Percentiles rank a stretch among this genome's conserved stretches.
These are phyloP conservation scores for Combretum micranthum DNA, from an alignment of 345 rosid species.

Conservation along the genomic window DNA sequence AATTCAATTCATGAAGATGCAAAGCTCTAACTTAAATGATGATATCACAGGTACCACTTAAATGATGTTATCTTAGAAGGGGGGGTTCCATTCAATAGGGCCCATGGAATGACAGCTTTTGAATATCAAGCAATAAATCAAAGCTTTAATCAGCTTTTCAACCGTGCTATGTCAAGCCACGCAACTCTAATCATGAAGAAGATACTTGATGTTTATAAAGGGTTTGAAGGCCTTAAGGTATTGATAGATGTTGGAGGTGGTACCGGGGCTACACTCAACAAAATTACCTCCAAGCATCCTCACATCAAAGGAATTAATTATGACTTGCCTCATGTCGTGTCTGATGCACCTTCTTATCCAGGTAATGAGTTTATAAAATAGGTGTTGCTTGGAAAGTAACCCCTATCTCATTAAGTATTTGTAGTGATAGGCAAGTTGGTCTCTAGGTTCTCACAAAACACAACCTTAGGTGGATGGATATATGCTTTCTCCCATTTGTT, in stretches of 20 bases:
- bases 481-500: too few species aligned
- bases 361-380: constrained; percentile 4
- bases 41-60: constrained; percentile 14
- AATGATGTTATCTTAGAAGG: constrained; percentile 26
- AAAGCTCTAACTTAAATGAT: too few species aligned
- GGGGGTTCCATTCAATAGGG: constrained; percentile 19
- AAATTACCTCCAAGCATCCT: constrained; percentile 16
- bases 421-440: too few species aligned
- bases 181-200: constrained; percentile 14
- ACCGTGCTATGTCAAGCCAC: constrained; percentile 16
- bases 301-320: constrained; percentile 21
- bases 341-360: constrained; percentile 18
- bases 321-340: constrained; percentile 24
- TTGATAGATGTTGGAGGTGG: constrained; percentile 33
- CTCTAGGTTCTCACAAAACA: too few species aligned
- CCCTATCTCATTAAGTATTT: too few species aligned
- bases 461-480: too few species aligned
- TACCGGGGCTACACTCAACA: constrained; percentile 12
- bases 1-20: too few species aligned
- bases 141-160: constrained; percentile 22
- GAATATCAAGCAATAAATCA: constrained; percentile 18
- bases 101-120: constrained; percentile 15
- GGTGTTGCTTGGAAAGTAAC: too few species aligned
- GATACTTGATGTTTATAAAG: constrained; percentile 21
- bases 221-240: constrained; percentile 12